Base-by-base conservation (phyloP, 2,329 filamentous ascomycete species). In the Aureobasidium pullulans region DNA sequence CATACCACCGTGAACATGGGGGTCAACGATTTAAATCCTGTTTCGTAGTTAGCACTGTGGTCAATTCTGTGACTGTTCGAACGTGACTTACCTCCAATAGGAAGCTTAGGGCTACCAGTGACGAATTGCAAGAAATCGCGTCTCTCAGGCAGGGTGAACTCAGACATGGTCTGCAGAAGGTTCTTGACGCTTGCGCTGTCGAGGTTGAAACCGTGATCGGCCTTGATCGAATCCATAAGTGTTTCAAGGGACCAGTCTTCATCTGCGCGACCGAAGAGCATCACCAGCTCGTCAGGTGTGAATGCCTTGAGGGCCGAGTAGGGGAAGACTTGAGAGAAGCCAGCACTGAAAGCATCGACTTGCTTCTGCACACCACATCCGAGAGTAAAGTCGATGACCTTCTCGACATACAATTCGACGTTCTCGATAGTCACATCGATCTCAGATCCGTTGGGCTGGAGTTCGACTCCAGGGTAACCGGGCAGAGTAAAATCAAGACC, bases 1-100 rank as follows among this genome's bases (percentile, higher is more conserved):
- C 94, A 97, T 44, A 99, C 94, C 63, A 99, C 94, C 3, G 94
- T 99, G 72, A 99, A 97, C 87, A 97, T 96, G 19, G 94, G 94
- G 2, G 91, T 97, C 63, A 99, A 84, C 72, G 87, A 89, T 77
- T 95, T 96, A 83, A 99, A 99, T 62, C 94, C 92, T 96, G 59
- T 48, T 58, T 57, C 52, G 36, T 32, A 9, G 29, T 54, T 23
- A 54, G 50, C 54, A 47, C 6, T n/a, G 7, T 47, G 16, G 15
- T 23, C 4, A n/a, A 11, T 44, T 48, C 16, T 28, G 13, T 6
- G 15, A 2, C 5, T n/a, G 6, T n/a, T 54, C 13, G 58, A 34
- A 13, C 28, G 34, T 46, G 59, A 79, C 86, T 70, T 82, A 96
- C 93, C 94, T 79, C 94, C 94, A 71, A 99, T 99, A 0, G 94